These are phyloP conservation scores for Xerocomus potaroensis DNA, from an alignment of 768 basidiomycete species.

Conservation along the genomic window DNA sequence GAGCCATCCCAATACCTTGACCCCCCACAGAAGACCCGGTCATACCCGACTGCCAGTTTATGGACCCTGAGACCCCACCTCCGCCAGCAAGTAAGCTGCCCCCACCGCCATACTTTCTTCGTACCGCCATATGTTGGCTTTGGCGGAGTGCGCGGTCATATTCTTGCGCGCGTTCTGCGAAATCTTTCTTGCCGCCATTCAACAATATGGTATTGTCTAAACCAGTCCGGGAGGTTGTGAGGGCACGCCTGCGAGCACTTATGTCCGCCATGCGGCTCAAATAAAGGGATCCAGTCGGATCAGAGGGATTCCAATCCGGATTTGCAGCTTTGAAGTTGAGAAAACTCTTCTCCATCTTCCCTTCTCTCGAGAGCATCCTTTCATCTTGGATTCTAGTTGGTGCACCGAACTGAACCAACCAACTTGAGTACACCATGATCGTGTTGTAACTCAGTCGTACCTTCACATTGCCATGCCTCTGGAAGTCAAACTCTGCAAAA, in stretches of 20 bases:
- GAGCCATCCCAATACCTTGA: slow-evolving; percentile 49
- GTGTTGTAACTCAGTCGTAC: slow-evolving; percentile 36
- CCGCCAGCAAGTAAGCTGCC: slow-evolving; percentile 33
- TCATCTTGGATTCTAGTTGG: slow-evolving; percentile 64
- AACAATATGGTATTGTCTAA: slow-evolving; percentile 25
- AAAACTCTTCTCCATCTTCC: slow-evolving; percentile 99
- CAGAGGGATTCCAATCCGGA: slow-evolving; percentile 92
- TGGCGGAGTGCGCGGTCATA: slow-evolving; percentile 73
- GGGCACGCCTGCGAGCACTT: slow-evolving; percentile 41
- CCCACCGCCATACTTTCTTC: slow-evolving; percentile 35
- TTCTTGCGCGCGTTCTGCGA: slow-evolving; percentile 57
- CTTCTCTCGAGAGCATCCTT: slow-evolving; percentile 80
- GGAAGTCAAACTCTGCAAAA: slow-evolving; percentile 98
- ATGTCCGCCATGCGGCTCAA: slow-evolving; percentile 79
- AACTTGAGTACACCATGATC: background rate
- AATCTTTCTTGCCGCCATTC: slow-evolving; percentile 35
- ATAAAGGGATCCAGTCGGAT: slow-evolving; percentile 88
- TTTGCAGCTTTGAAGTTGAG: slow-evolving; percentile 94
- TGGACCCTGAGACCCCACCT: slow-evolving; percentile 44
- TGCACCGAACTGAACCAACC: slow-evolving; percentile 68
- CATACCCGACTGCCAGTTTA: slow-evolving; percentile 41
- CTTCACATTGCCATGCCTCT: slow-evolving; percentile 89
- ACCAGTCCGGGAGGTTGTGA: slow-evolving; percentile 24
- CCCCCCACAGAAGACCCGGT: slow-evolving; percentile 40
- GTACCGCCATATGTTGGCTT: slow-evolving; percentile 53